Evolutionary conservation across 78 protist genomes (phyloP).

Genomic region (Pelomyxa schiedti): DNA sequence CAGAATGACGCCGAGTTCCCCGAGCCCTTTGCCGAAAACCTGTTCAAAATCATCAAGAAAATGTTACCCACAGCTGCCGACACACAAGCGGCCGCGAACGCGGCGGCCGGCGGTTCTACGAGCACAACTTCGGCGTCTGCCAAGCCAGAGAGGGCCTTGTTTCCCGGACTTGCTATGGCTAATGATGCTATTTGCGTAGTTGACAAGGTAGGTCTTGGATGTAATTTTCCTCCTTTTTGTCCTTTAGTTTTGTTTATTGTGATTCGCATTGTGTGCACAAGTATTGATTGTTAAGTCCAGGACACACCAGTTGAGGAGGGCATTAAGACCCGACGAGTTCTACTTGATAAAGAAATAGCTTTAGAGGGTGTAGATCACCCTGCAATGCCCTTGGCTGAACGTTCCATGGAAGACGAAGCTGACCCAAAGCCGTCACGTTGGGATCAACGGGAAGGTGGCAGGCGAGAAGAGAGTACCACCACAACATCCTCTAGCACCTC

Average conservation of each 20-base stretch:
- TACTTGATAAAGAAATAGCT: neutral
- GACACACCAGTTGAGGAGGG: neutral
- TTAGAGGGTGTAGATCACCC: neutral
- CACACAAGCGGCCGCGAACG: neutral
- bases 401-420: neutral
- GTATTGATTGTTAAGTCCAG: neutral
- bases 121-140: neutral
- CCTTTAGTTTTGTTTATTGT: neutral
- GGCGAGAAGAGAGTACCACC: neutral
- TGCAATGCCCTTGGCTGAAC: neutral
- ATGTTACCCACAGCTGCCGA: constrained; percentile 44
- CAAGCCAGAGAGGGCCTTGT: neutral
- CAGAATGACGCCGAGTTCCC: constrained; percentile 64
- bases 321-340: no score
- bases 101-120: neutral
- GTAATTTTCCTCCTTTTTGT: neutral
- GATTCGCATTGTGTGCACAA: neutral
- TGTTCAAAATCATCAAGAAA: constrained; percentile 27
- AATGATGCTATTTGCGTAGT: constrained; percentile 10
- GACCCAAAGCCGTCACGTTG: neutral
- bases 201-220: no score
- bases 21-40: constrained; percentile 31
- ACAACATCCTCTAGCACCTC: no score
- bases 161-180: constrained; percentile 59
- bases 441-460: neutral